Conservation (phyloP, 2,329 filamentous ascomycete genomes). For the Diplocarpon mali region DNA sequence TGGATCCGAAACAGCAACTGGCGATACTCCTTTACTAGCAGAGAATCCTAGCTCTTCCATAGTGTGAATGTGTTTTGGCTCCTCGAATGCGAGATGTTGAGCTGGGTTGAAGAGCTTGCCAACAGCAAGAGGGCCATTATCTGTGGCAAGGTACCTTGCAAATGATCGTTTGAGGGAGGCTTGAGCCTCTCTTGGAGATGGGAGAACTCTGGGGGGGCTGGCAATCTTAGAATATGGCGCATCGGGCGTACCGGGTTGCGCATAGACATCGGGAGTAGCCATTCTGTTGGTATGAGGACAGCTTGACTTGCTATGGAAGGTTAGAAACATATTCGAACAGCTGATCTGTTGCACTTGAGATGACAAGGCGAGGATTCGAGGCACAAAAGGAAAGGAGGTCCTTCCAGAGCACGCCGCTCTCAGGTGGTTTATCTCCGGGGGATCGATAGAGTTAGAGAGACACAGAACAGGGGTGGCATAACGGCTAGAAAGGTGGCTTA, state of each 20-base stretch:
- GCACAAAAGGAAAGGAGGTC: too few relatives aligned
- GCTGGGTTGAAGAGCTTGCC: constrained; percentile 38
- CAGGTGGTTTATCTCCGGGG: too few relatives aligned
- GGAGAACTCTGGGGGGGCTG: constrained; percentile 18
- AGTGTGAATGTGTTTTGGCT: constrained; percentile 39
- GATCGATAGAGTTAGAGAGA: too few relatives aligned
- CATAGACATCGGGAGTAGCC: constrained; percentile 21
- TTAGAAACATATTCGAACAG: too few relatives aligned
- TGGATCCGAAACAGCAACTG: constrained; percentile 51
- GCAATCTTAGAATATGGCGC: constrained; percentile 18
- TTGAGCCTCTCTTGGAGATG: constrained; percentile 23
- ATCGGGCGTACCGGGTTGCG: constrained; percentile 18
- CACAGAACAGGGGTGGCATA: too few relatives aligned
- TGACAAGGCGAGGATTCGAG: too few relatives aligned
- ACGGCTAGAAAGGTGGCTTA: too few relatives aligned
- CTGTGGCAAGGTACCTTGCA: constrained; percentile 24
- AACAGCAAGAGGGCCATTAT: constrained; percentile 18
- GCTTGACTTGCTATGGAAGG: too few relatives aligned
- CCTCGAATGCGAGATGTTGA: constrained; percentile 43
- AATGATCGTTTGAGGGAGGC: constrained; percentile 26
- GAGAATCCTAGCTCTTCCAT: constrained; percentile 52
- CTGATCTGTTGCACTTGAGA: neutral
- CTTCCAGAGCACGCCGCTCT: too few relatives aligned
- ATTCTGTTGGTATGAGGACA: constrained; percentile 10
- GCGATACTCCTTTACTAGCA: constrained; percentile 46